Conservation (phyloP, 495 filamentous ascomycete genomes). For the Annulohypoxylon maeteangense region DNA sequence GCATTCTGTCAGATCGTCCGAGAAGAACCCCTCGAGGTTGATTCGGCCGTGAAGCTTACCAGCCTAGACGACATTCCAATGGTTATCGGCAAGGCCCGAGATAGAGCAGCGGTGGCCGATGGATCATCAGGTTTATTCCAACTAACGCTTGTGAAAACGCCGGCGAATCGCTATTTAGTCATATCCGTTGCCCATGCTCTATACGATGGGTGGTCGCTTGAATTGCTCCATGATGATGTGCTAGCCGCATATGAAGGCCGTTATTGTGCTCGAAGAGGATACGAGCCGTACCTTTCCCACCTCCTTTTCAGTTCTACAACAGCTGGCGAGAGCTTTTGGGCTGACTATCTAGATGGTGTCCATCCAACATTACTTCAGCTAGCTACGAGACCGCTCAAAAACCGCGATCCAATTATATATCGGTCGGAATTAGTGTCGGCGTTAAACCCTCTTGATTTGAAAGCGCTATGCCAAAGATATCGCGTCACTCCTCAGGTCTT, state of each 20-base stretch:
- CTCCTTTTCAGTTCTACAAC: slow-evolving; percentile 50
- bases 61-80: slow-evolving; percentile 38
- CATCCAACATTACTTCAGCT: slow-evolving; percentile 51
- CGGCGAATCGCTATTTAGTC: slow-evolving; percentile 60
- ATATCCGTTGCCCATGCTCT: slow-evolving; percentile 81
- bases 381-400: background rate
- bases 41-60: slow-evolving; percentile 31
- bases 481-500: slow-evolving; percentile 72
- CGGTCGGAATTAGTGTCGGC: slow-evolving; percentile 60
- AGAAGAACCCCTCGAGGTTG: slow-evolving; percentile 29
- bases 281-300: slow-evolving; percentile 60
- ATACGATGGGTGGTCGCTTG: slow-evolving; percentile 81
- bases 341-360: slow-evolving; percentile 62
- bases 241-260: slow-evolving; percentile 63
- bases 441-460: slow-evolving; percentile 48
- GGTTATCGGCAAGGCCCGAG: slow-evolving; percentile 45
- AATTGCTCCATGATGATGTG: slow-evolving; percentile 74
- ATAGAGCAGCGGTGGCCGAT: slow-evolving; percentile 40
- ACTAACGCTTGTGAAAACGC: slow-evolving; percentile 50
- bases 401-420: slow-evolving; percentile 39
- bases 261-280: slow-evolving; percentile 54
- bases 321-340: slow-evolving; percentile 68
- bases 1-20: slow-evolving; percentile 75
- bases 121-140: slow-evolving; percentile 55
- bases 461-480: slow-evolving; percentile 64